phyloP scores from a whole-genome alignment of 2,329 filamentous ascomycete genomes.

The Conoideocrella luteorostrata region DNA sequence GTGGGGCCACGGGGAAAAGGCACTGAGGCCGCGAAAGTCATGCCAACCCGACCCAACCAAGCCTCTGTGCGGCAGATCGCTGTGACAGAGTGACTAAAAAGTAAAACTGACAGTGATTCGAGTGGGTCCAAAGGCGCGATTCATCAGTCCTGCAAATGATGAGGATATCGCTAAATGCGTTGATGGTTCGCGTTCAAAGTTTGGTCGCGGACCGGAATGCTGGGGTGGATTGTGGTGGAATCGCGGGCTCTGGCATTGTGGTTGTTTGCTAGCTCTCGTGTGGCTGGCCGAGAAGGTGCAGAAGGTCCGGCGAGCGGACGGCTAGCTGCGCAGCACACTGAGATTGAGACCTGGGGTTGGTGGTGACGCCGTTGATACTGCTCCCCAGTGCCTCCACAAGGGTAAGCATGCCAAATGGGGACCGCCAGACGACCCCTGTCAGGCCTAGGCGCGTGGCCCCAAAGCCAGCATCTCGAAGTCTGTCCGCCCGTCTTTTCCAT shows the following conservation, averaged over 20 bases:
- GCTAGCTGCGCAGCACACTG: not conserved
- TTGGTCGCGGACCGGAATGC: too few relatives aligned
- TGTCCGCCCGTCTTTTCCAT: conserved; percentile 3
- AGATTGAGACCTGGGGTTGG: conserved; percentile 4
- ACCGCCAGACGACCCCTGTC: conserved; percentile 7
- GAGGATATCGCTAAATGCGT: too few relatives aligned
- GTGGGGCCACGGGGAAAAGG: conserved; percentile 14
- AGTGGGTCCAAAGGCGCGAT: not conserved
- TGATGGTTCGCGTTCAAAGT: too few relatives aligned
- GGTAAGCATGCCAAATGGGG: conserved; percentile 7
- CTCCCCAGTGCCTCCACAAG: conserved; percentile 1
- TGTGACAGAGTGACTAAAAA: conserved; percentile 4
- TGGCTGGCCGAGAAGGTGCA: not conserved
- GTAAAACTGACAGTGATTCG: not conserved
- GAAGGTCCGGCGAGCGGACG: not conserved
- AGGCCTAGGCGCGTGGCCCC: conserved; percentile 5
- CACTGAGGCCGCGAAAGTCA: conserved; percentile 7
- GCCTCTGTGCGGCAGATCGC: conserved; percentile 5
- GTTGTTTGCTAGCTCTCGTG: not conserved
- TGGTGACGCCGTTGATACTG: conserved; percentile 3
- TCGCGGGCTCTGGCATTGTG: not conserved
- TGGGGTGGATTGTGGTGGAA: not conserved
- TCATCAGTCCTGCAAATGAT: not conserved
- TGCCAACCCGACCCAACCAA: not conserved
- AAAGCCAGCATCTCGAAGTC: not conserved